These are phyloP conservation scores for Aspergillus persii DNA, from an alignment of 2,329 filamentous ascomycete genomes.

Conservation along the genomic window DNA sequence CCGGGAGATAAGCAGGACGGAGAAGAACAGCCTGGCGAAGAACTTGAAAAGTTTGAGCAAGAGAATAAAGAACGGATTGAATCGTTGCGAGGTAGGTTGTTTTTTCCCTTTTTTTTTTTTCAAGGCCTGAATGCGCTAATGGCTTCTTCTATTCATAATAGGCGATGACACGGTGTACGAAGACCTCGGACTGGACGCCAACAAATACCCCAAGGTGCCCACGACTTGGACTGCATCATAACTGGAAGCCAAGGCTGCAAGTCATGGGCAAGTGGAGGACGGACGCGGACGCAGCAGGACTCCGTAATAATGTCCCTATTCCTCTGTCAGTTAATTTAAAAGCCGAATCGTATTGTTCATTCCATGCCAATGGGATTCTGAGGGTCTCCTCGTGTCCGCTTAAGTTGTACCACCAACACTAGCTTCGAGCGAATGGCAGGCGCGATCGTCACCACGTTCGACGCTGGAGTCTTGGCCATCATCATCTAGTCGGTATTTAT, in stretches of 20 bases:
- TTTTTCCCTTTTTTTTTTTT: not conserved
- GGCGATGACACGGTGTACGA: constrained; percentile 61
- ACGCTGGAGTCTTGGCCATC: not conserved
- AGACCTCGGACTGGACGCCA: constrained; percentile 57
- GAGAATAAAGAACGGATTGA: constrained; percentile 70
- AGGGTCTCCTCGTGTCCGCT: not conserved
- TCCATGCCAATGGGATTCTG: not conserved
- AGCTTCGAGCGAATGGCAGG: constrained; percentile 8
- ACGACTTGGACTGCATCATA: constrained; percentile 51
- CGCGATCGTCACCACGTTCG: constrained; percentile 11
- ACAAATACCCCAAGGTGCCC: constrained; percentile 63
- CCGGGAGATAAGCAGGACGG: constrained; percentile 47
- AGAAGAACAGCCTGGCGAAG: constrained; percentile 65
- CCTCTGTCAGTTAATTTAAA: not conserved
- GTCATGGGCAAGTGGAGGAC: not conserved
- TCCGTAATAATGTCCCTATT: too few species aligned
- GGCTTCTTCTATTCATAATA: constrained; percentile 31
- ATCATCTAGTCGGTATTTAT: too few species aligned
- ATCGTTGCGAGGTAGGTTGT: constrained; percentile 51
- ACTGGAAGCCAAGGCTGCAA: not conserved
- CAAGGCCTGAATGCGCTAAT: not conserved
- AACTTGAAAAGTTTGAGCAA: constrained; percentile 70
- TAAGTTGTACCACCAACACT: not conserved
- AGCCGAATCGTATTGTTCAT: not conserved
- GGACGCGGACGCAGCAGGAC: too few species aligned